These are phyloP conservation scores for Gonapodya sp. DNA, from an alignment of 192 early-diverging fungal genomes.

Conservation along the genomic window DNA sequence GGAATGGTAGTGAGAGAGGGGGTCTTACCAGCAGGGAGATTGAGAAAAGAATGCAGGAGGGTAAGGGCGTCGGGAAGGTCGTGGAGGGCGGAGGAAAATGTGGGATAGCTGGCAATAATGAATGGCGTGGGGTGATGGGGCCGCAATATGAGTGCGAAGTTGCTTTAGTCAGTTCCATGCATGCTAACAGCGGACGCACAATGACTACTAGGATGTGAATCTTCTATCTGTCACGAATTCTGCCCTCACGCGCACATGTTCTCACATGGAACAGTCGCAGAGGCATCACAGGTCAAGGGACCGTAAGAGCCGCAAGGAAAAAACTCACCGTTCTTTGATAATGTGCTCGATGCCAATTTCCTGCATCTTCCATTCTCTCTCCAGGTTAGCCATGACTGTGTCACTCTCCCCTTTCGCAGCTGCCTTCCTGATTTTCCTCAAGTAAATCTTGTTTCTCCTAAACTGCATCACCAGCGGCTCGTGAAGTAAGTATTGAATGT, in stretches of 20 bases:
- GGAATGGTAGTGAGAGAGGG: constrained; percentile 34
- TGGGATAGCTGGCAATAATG: constrained; percentile 71
- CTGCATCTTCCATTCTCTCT: neutral
- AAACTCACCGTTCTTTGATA: constrained; percentile 71
- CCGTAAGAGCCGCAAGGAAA: neutral
- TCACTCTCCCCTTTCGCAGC: constrained; percentile 71
- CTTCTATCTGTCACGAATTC: no score
- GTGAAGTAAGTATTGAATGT: constrained; percentile 88
- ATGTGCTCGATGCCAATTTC: constrained; percentile 65
- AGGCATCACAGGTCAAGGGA: neutral
- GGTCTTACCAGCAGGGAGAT: constrained; percentile 58
- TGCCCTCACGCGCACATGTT: neutral
- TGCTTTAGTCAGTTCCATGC: no score
- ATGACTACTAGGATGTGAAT: no score
- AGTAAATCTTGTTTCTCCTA: constrained; percentile 82
- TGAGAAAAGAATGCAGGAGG: constrained; percentile 89
- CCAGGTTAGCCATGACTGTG: constrained; percentile 41
- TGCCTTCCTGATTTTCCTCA: constrained; percentile 78
- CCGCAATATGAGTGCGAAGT: no score
- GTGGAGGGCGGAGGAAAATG: constrained; percentile 82
- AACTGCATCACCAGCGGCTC: constrained; percentile 90
- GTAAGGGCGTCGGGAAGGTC: constrained; percentile 98
- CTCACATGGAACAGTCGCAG: no score
- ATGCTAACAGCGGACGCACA: no score
- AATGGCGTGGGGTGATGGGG: no score